These are phyloP conservation scores for Trichosporon asahii DNA, from an alignment of 1,284 basidiomycete genomes.

Conservation along the genomic window DNA sequence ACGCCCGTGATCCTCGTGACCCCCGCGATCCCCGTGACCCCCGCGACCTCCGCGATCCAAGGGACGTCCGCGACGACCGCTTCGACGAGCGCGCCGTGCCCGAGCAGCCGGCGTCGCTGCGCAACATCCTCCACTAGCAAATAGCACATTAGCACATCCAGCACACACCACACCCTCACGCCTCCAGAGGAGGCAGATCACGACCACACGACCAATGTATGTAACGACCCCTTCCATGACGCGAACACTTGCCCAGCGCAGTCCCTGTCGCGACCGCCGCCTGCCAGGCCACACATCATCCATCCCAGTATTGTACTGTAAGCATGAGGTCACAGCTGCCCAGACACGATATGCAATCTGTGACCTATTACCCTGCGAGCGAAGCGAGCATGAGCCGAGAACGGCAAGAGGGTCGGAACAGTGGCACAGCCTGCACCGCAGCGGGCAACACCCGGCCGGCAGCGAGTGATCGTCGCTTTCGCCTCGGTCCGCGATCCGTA, in stretches of 20 bases:
- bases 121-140: slow-evolving; percentile 4
- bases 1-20: not conserved
- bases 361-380: not conserved
- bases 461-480: not conserved
- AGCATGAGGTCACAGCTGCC: not conserved
- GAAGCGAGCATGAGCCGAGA: no score
- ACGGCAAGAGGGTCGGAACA: not conserved
- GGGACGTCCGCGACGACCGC: not conserved
- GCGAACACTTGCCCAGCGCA: slow-evolving; percentile 1
- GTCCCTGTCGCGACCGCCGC: not conserved
- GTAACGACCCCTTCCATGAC: not conserved
- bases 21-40: not conserved
- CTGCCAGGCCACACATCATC: not conserved
- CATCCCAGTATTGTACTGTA: not conserved
- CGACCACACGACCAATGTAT: slow-evolving; percentile 2
- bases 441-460: not conserved
- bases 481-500: not conserved
- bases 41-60: not conserved
- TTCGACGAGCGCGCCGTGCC: not conserved
- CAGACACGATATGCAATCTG: not conserved
- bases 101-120: not conserved
- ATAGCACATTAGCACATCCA: no score
- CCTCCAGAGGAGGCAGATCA: not conserved
- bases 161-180: no score
- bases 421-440: not conserved